Evolutionary conservation across 2,329 filamentous ascomycete species (phyloP), one percentile per base, ranked within the genome.

Genomic region (Lachnellula cervina): DNA sequence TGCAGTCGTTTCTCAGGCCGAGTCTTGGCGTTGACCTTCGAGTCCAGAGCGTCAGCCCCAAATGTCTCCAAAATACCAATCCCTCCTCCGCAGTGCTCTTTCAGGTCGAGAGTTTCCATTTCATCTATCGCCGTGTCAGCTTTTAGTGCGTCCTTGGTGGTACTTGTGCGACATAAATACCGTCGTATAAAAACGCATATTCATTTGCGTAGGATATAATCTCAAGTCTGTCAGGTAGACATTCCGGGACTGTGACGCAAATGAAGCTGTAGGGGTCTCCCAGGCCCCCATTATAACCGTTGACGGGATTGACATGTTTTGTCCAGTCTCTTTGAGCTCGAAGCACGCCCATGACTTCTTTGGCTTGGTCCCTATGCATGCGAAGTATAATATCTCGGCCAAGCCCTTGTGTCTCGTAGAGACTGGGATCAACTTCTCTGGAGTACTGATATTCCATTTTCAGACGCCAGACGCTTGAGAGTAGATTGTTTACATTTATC

Each of bases 1-100:
- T 59, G 49, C 8, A 69, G 65, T n/a, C 57, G 63, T 60, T 52
- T 66, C 37, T 57, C 56, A 16, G 52, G 55, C 6, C 25, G 23
- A 17, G 21, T 38, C 13, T 32, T 48, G 13, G 25, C 25, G 40
- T 55, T 44, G 38, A 54, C 59, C 5, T 37, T 45, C 8, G 42
- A 28, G 17, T 21, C 55, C n/a, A 40, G 13, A 17, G 35, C 53
- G 4, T 52, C 55, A 4, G 57, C 35, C 2, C 38, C 34, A 16
- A 37, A 37, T 16, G 16, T 16, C 34, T 37, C 21, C 21, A 16
- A 37, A 5, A 16, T 16, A 37, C 9, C 34, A 2, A 16, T 11
- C 16, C 16, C 34, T 37, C 34, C 16, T 37, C 16, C 34, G 9
- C 34, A 5, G 34, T 37, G 9, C 16, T 16, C 34, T 37, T 11